Evolutionary conservation across 164 flowering plant genomes (phyloP), one percentile per base, ranked within the genome.

Genomic region (Umbilicus rupestris): DNA sequence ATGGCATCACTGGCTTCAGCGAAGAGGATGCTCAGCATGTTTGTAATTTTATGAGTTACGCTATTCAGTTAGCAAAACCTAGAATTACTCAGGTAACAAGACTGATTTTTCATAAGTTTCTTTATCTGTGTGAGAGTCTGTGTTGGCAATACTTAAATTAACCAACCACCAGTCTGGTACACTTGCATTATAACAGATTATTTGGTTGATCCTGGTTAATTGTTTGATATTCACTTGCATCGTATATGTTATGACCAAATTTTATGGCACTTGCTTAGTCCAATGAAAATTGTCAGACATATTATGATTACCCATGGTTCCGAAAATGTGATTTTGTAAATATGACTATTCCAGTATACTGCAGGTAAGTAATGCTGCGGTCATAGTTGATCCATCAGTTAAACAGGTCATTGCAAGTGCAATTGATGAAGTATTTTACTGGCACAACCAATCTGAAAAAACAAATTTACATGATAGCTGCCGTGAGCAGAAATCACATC

Each of bases 291-390:
- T 41, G 44, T 41, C 10, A 6, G 44, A 9, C 15, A 41, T 9
- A 41, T 35, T 35, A 35, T 35, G n/a, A n/a, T 35, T 35, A 3
- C 16, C 44, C 10, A 12, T 10, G 44, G 37, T 3, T 35, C 4
- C 6, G 4, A 35, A 35, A 35, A 41, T 41, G 44, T 41, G 12
- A 9, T 41, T 41, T 41, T n/a, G n/a, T 41, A 41, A 41, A 41
- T 41, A 41, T 41, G 16, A 41, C 60, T 22, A 20, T 24, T n/a
- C 15, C 44, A 66, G 5, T 66, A 19, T 14, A 29, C 22, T 70
- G 55, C 83, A 87, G 96, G 73, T 83, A 39, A 83, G 81, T 22
- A 93, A 90, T 85, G 92, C 96, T 69, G 98, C 96, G 63, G 80
- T 90, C 41, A 86, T 90, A 64, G 96, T 88, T 39, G 94, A 90